A percentile compares a stretch with the other conserved stretches of the same genome.
Evolutionary conservation across 164 flowering plant species (phyloP).

Genomic region (Berberis vulgaris): DNA sequence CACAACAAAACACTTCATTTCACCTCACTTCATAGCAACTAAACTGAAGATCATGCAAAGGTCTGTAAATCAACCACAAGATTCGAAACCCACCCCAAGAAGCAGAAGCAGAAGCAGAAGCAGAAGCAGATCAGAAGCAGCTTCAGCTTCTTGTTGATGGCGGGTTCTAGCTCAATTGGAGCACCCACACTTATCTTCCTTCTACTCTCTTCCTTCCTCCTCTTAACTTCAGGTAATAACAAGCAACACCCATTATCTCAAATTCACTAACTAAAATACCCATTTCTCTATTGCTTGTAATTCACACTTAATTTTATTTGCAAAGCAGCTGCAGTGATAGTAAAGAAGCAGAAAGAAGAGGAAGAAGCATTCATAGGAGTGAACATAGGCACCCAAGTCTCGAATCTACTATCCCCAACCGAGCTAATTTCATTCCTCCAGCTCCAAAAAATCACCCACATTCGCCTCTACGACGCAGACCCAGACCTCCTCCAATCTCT

Average conservation of each 20-base stretch:
- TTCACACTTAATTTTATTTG: background rate
- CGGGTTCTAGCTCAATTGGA: conserved; percentile 20
- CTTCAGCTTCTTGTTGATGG: conserved; percentile 44
- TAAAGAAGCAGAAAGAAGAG: conserved; percentile 16
- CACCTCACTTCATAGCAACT: too few relatives aligned
- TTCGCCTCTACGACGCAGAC: conserved; percentile 78
- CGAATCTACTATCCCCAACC: conserved; percentile 46
- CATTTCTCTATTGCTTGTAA: background rate
- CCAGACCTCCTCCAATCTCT: conserved; percentile 59
- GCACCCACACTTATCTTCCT: conserved; percentile 12
- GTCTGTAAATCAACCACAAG: conserved; percentile 27
- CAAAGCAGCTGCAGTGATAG: conserved; percentile 1
- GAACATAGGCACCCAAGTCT: conserved; percentile 75
- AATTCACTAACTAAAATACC: background rate
- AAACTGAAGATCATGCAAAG: conserved; percentile 37
- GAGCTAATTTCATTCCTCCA: conserved; percentile 62
- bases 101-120: conserved; percentile 39
- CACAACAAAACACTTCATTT: background rate
- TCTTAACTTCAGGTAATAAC: conserved; percentile 2
- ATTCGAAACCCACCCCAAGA: conserved; percentile 1
- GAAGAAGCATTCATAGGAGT: conserved; percentile 69
- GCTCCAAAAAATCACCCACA: conserved; percentile 62
- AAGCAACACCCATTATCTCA: background rate
- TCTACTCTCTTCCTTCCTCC: background rate
- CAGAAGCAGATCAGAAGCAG: conserved; percentile 23